Percentiles rank a stretch among this genome's conserved stretches.
phyloP scores from a whole-genome alignment of 257 asterid species.

The Ocimum tenuiflorum region DNA sequence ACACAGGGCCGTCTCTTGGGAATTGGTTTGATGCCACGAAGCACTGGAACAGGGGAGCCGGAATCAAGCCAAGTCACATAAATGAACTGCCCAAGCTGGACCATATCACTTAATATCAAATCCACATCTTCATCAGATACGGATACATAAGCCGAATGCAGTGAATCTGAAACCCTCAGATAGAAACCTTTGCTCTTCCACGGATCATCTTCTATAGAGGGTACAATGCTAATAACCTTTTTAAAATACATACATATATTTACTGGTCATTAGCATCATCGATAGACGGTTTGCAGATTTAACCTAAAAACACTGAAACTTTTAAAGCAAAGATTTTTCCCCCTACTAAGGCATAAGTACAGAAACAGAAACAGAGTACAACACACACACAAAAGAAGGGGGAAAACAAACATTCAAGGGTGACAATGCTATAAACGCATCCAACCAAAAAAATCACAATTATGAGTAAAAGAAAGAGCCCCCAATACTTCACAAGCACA shows the following conservation, averaged over 20 bases:
- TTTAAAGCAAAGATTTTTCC: too few species aligned
- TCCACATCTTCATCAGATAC: constrained; percentile 71
- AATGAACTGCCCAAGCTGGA: constrained; percentile 87
- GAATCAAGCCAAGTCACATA: constrained; percentile 60
- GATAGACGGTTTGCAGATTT: too few species aligned
- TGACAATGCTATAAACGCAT: not conserved
- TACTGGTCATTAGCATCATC: too few species aligned
- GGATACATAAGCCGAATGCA: constrained; percentile 84
- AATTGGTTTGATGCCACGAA: constrained; percentile 68
- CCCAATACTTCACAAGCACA: too few species aligned
- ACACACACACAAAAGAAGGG: not conserved
- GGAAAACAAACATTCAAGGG: not conserved
- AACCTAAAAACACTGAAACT: too few species aligned
- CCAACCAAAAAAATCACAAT: too few species aligned
- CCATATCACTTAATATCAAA: constrained; percentile 62
- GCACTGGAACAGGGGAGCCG: constrained; percentile 82
- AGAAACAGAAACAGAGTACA: too few species aligned
- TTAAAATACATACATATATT: not conserved
- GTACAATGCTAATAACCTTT: constrained; percentile 78
- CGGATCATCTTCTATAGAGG: constrained; percentile 81
- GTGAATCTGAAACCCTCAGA: constrained; percentile 84
- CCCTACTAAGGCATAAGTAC: too few species aligned
- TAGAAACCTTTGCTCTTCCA: constrained; percentile 89
- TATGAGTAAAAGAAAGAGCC: too few species aligned
- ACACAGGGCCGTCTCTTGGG: constrained; percentile 64